These are phyloP conservation scores for Globisporangium okanoganense DNA, from an alignment of 352 stramenopile species.

Conservation along the genomic window DNA sequence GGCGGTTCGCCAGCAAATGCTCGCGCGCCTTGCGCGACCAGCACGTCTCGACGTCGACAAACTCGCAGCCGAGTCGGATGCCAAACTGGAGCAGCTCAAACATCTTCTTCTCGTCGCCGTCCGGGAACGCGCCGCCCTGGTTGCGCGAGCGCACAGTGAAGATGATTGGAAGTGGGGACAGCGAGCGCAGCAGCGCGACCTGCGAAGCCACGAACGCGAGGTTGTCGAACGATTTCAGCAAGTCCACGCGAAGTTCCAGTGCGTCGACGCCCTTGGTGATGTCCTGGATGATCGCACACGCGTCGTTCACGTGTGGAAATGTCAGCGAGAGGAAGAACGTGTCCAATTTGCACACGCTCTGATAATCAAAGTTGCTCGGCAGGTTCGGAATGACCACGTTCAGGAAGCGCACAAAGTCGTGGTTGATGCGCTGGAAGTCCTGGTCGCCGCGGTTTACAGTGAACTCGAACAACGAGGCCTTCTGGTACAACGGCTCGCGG, in stretches of 20 bases:
- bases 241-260: constrained; percentile 95
- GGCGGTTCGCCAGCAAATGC: constrained; percentile 36
- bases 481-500: constrained; percentile 51
- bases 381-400: constrained; percentile 47
- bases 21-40: constrained; percentile 70
- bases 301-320: constrained; percentile 54
- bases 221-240: constrained; percentile 68
- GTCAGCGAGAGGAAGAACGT: constrained; percentile 83
- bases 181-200: constrained; percentile 71
- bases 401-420: constrained; percentile 73
- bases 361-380: constrained; percentile 46
- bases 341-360: constrained; percentile 38
- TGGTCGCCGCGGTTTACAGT: constrained; percentile 48
- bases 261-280: constrained; percentile 89
- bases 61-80: constrained; percentile 92
- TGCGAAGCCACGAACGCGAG: constrained; percentile 62
- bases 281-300: constrained; percentile 37
- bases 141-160: constrained; percentile 94
- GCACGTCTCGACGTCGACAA: constrained; percentile 95
- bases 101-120: constrained; percentile 86
- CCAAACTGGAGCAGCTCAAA: constrained; percentile 88
- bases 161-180: constrained; percentile 93
- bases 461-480: constrained; percentile 57
- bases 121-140: constrained; percentile 94
- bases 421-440: constrained; percentile 53